Base-by-base conservation (phyloP, 1,139 yeast genomes). In the Arxiozyma bovina region DNA sequence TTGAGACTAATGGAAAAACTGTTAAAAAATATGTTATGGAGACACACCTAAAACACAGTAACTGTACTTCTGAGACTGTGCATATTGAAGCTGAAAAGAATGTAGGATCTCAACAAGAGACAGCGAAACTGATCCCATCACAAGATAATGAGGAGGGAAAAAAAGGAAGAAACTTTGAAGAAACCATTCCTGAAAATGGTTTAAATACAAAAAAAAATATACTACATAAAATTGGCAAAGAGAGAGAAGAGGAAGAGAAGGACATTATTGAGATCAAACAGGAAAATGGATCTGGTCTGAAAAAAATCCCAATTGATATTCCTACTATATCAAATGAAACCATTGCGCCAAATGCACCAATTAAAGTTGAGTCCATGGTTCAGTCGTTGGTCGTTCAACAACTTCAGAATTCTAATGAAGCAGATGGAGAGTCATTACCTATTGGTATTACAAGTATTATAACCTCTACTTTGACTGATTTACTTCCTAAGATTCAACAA, bases 391-490 rank as follows among this genome's bases (percentile, higher is more conserved):
- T 63, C 8, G 60, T 57, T 42, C 54, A 60, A 18, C 64, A 62
- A 23, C 51, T 63, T 12, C 49, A 57, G 20, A 50, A 51, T 18
- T 45, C 48, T 3, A 52, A 53, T 30, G 64, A 60, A 20, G 63
- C 61, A 15, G 58, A 60, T 50, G 54, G 62, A 1, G 54, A 60
- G 20, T 7, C 46, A 6, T 49, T 70, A 17, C 70, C 73, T 3
- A 47, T 63, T 6, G 48, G 48, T 50, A 53, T 71, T 38, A 62
- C 66, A 3, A 57, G 57, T 41, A 57, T 69, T 42, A 67, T 71
- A 17, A 59, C 70, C 8, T 60, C 62, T 45, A 71, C 73, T 0
- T 64, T 71, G 15, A 61, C 66, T 4, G 68, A 63, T 38, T 46
- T 64, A 25, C 50, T 64, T 34, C 66, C 67, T 12, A 54, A 52